Evolutionary conservation across 441 rosid species (phyloP).

Genomic region (Erodium chrysanthum): DNA sequence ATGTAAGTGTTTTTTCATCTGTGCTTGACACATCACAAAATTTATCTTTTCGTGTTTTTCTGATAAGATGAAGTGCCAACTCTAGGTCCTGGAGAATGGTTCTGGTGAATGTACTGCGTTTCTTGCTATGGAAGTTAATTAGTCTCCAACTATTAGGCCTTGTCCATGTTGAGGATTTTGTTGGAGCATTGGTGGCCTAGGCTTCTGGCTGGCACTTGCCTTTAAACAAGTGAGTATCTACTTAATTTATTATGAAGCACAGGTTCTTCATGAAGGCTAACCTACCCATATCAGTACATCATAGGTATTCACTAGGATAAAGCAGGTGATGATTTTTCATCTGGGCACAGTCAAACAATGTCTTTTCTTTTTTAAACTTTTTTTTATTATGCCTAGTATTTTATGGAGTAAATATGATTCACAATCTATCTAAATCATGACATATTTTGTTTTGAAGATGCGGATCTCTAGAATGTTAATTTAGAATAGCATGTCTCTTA

Average conservation of each 20-base stretch:
- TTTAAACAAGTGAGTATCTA: slow-evolving; percentile 49
- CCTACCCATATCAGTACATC: no score
- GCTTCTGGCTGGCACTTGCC: slow-evolving; percentile 56
- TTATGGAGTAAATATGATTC: no score
- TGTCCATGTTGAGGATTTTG: slow-evolving; percentile 50
- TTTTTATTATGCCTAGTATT: not conserved
- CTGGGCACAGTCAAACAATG: not conserved
- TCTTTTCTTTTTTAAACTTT: not conserved
- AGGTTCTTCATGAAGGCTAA: not conserved
- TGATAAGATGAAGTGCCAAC: not conserved
- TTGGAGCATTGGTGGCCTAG: slow-evolving; percentile 61
- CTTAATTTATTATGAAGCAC: not conserved
- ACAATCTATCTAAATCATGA: not conserved
- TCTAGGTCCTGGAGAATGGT: slow-evolving; percentile 38
- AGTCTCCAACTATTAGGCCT: slow-evolving; percentile 51
- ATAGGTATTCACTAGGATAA: not conserved
- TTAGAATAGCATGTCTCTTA: no score
- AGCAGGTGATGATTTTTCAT: not conserved
- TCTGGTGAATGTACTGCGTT: slow-evolving; percentile 47
- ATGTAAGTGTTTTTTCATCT: slow-evolving; percentile 29
- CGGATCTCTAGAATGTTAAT: not conserved
- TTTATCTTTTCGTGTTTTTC: not conserved
- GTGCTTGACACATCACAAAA: not conserved
- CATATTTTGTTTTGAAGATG: not conserved
- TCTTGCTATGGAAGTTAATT: slow-evolving; percentile 37